These are phyloP conservation scores for Ammopiptanthus mongolicus DNA, from an alignment of 306 rosid species.

Conservation along the genomic window DNA sequence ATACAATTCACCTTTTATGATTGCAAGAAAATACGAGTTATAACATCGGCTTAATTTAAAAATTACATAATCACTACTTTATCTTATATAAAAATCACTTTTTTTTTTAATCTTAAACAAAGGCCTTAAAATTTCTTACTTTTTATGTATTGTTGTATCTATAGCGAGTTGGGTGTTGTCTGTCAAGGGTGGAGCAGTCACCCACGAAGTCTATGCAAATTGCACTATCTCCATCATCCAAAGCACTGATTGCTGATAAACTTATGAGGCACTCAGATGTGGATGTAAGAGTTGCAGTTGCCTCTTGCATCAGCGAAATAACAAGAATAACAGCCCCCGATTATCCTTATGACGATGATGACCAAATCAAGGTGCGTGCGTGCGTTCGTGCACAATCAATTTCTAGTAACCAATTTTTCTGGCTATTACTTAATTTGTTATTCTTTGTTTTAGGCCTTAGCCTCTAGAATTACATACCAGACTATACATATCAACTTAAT, in stretches of 20 bases:
- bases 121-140: too few species aligned
- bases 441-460: background rate
- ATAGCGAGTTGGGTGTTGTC: slow-evolving; percentile 55
- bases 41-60: too few species aligned
- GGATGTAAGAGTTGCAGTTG: slow-evolving; percentile 83
- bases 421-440: too few species aligned
- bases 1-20: too few species aligned
- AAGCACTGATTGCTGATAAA: slow-evolving; percentile 52
- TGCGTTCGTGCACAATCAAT: too few species aligned
- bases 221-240: slow-evolving; percentile 68
- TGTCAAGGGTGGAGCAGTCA: slow-evolving; percentile 78
- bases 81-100: too few species aligned
- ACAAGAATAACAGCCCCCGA: slow-evolving; percentile 96
- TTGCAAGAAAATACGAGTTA: too few species aligned
- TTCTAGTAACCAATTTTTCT: background rate
- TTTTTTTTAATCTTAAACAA: too few species aligned
- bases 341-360: slow-evolving; percentile 85
- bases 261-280: slow-evolving; percentile 61
- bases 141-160: too few species aligned
- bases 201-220: slow-evolving; percentile 62
- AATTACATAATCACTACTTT: too few species aligned
- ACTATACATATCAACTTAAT: background rate
- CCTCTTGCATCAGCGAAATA: slow-evolving; percentile 87
- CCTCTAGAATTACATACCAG: background rate
- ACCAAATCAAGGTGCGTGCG: slow-evolving; percentile 70